These are phyloP conservation scores for Helianthus tuberosus DNA, from an alignment of 129 eudicot genomes.

Conservation along the genomic window DNA sequence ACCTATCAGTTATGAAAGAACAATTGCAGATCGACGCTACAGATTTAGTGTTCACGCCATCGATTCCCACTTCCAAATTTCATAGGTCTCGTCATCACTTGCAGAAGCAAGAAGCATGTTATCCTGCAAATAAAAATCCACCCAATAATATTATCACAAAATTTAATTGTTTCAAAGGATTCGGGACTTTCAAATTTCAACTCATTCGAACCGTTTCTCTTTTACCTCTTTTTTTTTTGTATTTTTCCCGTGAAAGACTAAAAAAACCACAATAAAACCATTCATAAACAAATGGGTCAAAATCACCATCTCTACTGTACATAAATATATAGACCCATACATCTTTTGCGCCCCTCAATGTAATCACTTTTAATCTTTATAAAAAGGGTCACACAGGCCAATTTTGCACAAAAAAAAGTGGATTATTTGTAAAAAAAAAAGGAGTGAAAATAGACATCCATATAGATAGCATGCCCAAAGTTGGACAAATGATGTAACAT, in stretches of 20 bases:
- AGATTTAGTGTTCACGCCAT: too few relatives aligned
- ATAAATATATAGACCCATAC: conserved; percentile 38
- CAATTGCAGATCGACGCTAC: too few relatives aligned
- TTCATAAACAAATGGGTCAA: background rate
- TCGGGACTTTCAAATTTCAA: background rate
- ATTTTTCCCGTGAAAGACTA: background rate
- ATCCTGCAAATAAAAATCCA: conserved; percentile 46
- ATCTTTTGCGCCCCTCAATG: too few relatives aligned
- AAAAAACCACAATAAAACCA: background rate
- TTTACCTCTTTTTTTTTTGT: background rate
- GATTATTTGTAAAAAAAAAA: too few relatives aligned
- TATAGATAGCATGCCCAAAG: background rate
- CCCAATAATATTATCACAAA: background rate
- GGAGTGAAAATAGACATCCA: background rate
- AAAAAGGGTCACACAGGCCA: conserved; percentile 22
- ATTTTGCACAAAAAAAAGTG: background rate
- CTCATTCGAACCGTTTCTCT: background rate
- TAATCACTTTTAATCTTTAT: too few relatives aligned
- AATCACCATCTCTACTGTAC: background rate
- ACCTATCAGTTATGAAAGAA: too few relatives aligned
- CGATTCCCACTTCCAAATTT: too few relatives aligned
- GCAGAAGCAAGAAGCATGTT: conserved; percentile 77
- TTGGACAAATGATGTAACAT: background rate
- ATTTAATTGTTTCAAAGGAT: background rate
- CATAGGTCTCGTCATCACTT: conserved; percentile 76